Conservation (phyloP, 2,329 filamentous ascomycete species). For the Aspergillus uvarum region DNA sequence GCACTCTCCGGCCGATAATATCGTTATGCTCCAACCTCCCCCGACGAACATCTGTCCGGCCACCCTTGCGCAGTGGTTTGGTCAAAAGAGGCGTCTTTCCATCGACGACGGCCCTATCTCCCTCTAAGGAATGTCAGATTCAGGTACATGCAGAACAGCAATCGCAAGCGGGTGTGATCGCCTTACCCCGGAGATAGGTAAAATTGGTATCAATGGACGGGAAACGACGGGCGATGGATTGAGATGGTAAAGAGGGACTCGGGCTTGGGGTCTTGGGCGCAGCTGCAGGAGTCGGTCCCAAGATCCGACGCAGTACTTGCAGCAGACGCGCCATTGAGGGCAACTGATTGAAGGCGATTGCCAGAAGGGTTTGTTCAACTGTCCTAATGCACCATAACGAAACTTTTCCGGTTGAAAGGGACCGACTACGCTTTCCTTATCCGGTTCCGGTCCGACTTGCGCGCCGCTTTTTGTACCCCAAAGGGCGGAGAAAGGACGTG, state of each 20-base stretch:
- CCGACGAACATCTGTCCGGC: constrained; percentile 35
- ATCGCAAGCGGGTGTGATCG: not conserved
- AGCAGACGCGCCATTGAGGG: constrained; percentile 37
- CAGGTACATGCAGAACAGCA: not conserved
- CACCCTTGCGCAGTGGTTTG: constrained; percentile 41
- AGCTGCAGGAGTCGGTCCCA: constrained; percentile 27
- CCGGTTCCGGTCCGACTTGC: not conserved
- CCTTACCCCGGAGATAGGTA: constrained; percentile 38
- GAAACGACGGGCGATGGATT: constrained; percentile 15
- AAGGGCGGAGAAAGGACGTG: too few species aligned
- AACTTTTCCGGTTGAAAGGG: not conserved
- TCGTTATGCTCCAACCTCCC: constrained; percentile 48
- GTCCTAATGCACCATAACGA: not conserved
- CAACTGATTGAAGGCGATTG: too few species aligned
- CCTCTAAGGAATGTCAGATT: constrained; percentile 32
- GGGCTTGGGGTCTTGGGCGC: not conserved
- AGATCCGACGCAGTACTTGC: constrained; percentile 31
- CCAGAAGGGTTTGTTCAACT: too few species aligned
- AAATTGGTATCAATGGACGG: constrained; percentile 40
- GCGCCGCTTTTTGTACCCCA: not conserved
- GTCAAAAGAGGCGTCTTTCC: constrained; percentile 42
- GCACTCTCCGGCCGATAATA: constrained; percentile 63
- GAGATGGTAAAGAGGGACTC: not conserved
- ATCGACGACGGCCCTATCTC: constrained; percentile 44
- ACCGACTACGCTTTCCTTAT: not conserved